phyloP scores from a whole-genome alignment of 2,329 filamentous ascomycete genomes.

The Mycogone perniciosa region DNA sequence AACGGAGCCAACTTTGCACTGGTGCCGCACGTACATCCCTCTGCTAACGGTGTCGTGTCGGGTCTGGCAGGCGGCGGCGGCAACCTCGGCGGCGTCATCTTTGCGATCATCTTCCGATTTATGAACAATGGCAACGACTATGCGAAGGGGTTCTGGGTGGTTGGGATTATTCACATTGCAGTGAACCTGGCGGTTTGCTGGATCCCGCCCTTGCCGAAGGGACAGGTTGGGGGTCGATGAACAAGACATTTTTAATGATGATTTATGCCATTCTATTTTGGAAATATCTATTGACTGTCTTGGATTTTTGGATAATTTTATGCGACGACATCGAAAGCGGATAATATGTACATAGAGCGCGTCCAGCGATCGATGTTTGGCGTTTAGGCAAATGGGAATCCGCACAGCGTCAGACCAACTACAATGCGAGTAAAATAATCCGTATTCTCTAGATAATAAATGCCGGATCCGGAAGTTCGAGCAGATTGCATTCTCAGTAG shows the following conservation, averaged over 20 bases:
- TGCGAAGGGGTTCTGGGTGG: slow-evolving; percentile 69
- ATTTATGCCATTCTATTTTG: not conserved
- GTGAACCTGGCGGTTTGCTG: slow-evolving; percentile 59
- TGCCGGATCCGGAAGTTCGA: too few relatives aligned
- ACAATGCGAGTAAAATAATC: too few relatives aligned
- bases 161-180: slow-evolving; percentile 66
- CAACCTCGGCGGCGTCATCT: slow-evolving; percentile 80
- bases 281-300: not conserved
- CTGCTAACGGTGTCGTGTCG: slow-evolving; percentile 71
- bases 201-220: slow-evolving; percentile 49
- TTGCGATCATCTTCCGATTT: slow-evolving; percentile 78
- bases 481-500: too few relatives aligned
- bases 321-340: too few relatives aligned
- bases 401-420: too few relatives aligned
- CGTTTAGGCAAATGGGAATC: too few relatives aligned
- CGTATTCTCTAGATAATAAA: too few relatives aligned
- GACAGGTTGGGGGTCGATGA: slow-evolving; percentile 28
- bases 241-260: not conserved
- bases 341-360: too few relatives aligned
- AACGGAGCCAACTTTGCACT: slow-evolving; percentile 85
- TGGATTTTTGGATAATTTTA: too few relatives aligned
- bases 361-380: too few relatives aligned
- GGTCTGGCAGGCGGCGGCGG: slow-evolving; percentile 74
- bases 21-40: slow-evolving; percentile 79
- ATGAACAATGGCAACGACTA: slow-evolving; percentile 57